Evolutionary conservation across 352 stramenopile genomes (phyloP).

Genomic region (Pythium monospermum): DNA sequence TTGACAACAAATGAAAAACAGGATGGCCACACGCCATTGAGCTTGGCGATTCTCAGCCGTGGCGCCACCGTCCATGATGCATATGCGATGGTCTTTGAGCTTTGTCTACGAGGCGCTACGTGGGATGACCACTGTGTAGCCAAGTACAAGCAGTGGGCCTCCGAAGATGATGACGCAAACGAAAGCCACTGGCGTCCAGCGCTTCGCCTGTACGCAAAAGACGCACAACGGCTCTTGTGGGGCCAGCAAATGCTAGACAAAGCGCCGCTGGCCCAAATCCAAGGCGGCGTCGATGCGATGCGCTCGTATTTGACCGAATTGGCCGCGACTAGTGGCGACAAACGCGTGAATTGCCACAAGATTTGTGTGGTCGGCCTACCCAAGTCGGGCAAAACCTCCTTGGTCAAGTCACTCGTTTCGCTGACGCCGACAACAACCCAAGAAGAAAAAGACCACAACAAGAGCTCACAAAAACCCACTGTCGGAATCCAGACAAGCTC

Average conservation of each 20-base stretch:
- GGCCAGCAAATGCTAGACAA: not conserved
- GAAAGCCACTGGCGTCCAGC: not conserved
- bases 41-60: constrained; percentile 1
- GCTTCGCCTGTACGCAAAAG: not conserved
- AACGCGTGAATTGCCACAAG: too few relatives aligned
- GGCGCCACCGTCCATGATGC: not conserved
- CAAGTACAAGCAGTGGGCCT: not conserved
- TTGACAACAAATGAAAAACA: not conserved
- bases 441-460: too few relatives aligned
- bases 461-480: too few relatives aligned
- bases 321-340: too few relatives aligned
- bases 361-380: too few relatives aligned
- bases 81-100: not conserved
- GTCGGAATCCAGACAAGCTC: not conserved
- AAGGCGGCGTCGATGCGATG: not conserved
- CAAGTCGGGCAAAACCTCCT: too few relatives aligned
- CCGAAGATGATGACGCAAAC: not conserved
- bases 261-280: not conserved
- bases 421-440: too few relatives aligned
- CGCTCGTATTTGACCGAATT: too few relatives aligned
- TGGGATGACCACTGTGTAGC: not conserved
- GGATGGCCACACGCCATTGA: not conserved
- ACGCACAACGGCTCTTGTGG: constrained; percentile 3
- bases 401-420: too few relatives aligned
- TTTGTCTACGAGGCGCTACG: not conserved